These are phyloP conservation scores for Quillaja saponaria DNA, from an alignment of 306 rosid genomes.

Conservation along the genomic window DNA sequence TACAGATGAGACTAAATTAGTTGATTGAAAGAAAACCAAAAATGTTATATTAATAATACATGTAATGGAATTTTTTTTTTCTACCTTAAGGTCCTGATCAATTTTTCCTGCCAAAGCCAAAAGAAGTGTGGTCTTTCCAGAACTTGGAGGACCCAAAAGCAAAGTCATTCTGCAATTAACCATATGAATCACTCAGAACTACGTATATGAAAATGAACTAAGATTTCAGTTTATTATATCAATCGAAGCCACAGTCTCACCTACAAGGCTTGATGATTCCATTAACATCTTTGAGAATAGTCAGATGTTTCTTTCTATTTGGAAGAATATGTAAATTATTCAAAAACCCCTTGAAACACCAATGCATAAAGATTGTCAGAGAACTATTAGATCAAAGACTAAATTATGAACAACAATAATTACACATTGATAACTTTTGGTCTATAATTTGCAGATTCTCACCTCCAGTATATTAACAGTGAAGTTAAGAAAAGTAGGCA, in stretches of 20 bases:
- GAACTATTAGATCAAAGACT: background rate
- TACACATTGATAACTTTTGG: background rate
- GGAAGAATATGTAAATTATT: conserved; percentile 35
- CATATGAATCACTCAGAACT: background rate
- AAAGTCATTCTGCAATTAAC: conserved; percentile 55
- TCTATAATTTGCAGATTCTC: background rate
- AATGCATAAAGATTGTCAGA: conserved; percentile 2
- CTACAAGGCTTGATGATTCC: conserved; percentile 72
- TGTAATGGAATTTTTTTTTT: background rate
- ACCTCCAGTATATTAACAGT: conserved; percentile 35
- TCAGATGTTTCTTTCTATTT: conserved; percentile 33
- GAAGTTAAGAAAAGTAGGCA: conserved; percentile 36
- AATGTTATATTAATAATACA: background rate
- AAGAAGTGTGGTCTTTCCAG: conserved; percentile 77
- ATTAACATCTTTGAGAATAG: conserved; percentile 60
- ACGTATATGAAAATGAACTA: background rate
- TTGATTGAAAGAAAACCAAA: background rate
- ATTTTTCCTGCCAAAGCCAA: conserved; percentile 70
- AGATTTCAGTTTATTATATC: background rate
- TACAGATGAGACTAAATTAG: background rate
- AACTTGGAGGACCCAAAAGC: conserved; percentile 81
- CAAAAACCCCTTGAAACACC: conserved; percentile 23
- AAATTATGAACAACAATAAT: background rate
- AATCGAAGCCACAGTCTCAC: conserved; percentile 29
- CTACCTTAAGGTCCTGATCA: conserved; percentile 52